Evolutionary conservation across 2,329 filamentous ascomycete species (phyloP).

Genomic region (Colletotrichum sublineola): DNA sequence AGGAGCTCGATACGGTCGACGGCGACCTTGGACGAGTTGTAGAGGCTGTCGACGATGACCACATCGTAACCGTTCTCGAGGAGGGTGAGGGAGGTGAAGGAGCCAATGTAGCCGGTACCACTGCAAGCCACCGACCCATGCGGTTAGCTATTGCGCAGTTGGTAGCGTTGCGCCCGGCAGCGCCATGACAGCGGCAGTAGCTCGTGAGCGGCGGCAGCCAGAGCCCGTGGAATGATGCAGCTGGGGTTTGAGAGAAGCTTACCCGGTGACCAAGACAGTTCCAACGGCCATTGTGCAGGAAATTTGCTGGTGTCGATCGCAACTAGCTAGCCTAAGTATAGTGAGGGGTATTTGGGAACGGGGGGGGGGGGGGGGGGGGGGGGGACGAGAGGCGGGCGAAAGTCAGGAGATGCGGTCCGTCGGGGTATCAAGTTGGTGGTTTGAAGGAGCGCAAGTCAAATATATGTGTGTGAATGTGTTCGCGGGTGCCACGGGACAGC

Average conservation of each 20-base stretch:
- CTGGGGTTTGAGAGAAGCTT: slow-evolving; percentile 54
- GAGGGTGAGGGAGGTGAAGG: slow-evolving; percentile 92
- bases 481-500: slow-evolving; percentile 9
- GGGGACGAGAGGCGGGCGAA: background rate
- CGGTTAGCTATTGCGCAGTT: slow-evolving; percentile 26
- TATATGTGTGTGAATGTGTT: background rate
- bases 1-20: slow-evolving; percentile 96
- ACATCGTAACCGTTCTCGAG: slow-evolving; percentile 97
- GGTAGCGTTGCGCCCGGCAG: slow-evolving; percentile 21
- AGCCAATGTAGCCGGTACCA: slow-evolving; percentile 99
- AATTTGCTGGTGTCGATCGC: slow-evolving; percentile 34
- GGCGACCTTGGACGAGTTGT: slow-evolving; percentile 94
- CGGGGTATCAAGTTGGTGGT: slow-evolving; percentile 42
- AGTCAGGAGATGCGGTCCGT: slow-evolving; percentile 22
- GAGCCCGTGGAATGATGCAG: too few species aligned
- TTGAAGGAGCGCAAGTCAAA: slow-evolving; percentile 9
- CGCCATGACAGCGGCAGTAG: slow-evolving; percentile 14
- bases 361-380: background rate
- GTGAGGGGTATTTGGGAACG: slow-evolving; percentile 25
- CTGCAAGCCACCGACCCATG: slow-evolving; percentile 61
- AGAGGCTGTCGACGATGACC: slow-evolving; percentile 94
- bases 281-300: slow-evolving; percentile 77
- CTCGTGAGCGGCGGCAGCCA: slow-evolving; percentile 1
- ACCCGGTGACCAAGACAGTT: slow-evolving; percentile 94
- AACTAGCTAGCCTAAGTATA: background rate